A percentile compares a stretch with the other conserved stretches of the same genome.
Evolutionary conservation across 345 rosid genomes (phyloP).

Genomic region (Citrus hindsii): DNA sequence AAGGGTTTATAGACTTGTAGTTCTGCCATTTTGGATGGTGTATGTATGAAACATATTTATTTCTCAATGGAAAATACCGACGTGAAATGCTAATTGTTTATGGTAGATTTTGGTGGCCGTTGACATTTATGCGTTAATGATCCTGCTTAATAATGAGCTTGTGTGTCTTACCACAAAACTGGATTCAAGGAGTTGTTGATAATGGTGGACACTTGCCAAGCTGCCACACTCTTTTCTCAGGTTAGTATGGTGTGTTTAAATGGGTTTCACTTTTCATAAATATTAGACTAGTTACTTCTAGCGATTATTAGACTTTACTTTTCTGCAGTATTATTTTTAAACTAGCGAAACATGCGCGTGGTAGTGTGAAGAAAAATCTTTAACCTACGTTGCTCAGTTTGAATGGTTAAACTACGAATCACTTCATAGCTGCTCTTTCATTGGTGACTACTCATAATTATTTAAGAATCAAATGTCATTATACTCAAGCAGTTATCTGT

Average conservation of each 20-base stretch:
- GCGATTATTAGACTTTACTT: not conserved
- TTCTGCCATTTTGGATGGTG: not conserved
- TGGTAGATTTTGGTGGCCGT: not conserved
- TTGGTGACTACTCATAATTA: not conserved
- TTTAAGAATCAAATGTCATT: not conserved
- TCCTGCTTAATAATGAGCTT: constrained; percentile 7
- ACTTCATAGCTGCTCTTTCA: not conserved
- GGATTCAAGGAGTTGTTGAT: constrained; percentile 97
- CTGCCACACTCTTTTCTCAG: constrained; percentile 95
- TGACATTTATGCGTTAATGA: not conserved
- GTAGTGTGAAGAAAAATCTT: not conserved
- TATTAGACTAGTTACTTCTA: not conserved
- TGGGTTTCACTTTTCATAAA: not conserved
- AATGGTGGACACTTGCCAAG: constrained; percentile 99
- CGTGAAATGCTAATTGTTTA: not conserved
- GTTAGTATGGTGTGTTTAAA: constrained; percentile 30
- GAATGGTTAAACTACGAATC: not conserved
- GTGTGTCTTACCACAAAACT: constrained; percentile 13
- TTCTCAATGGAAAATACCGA: not conserved
- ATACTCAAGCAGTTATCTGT: not conserved
- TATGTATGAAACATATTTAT: not conserved
- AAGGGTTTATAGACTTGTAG: constrained; percentile 1
- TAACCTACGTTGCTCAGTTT: not conserved
- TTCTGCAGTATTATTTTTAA: not conserved
- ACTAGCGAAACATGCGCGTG: not conserved